Percentiles rank a stretch among this genome's conserved stretches.
phyloP scores from a whole-genome alignment of 1,284 basidiomycete genomes.

The Leccinum pallidistipes region DNA sequence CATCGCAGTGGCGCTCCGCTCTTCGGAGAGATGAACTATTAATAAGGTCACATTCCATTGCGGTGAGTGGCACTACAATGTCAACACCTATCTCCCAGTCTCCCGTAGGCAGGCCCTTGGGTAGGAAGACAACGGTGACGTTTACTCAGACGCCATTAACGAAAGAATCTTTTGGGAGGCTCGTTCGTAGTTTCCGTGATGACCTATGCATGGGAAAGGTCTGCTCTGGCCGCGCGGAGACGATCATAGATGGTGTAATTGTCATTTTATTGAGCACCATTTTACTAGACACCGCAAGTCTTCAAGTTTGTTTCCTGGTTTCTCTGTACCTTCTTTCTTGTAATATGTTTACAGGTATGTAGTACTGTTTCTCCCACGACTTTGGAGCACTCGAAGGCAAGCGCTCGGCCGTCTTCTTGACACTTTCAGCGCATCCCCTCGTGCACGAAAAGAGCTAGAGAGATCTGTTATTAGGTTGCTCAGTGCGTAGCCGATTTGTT shows the following conservation, averaged over 20 bases:
- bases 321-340: too few species aligned
- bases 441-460: not conserved
- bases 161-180: constrained; percentile 41
- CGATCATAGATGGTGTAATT: not conserved
- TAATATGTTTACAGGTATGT: constrained; percentile 13
- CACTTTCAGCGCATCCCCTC: constrained; percentile 10
- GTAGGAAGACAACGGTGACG: constrained; percentile 15
- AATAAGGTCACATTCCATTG: too few species aligned
- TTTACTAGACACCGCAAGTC: constrained; percentile 40
- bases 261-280: not conserved
- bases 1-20: too few species aligned
- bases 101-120: too few species aligned
- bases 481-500: constrained; percentile 11
- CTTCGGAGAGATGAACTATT: too few species aligned
- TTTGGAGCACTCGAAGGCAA: constrained; percentile 38
- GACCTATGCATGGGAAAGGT: constrained; percentile 14
- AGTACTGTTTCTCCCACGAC: constrained; percentile 44
- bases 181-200: constrained; percentile 34
- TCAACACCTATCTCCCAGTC: too few species aligned
- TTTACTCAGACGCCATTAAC: constrained; percentile 44
- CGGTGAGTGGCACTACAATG: too few species aligned
- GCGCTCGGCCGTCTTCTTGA: constrained; percentile 46
- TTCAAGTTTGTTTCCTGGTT: too few species aligned
- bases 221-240: constrained; percentile 1
- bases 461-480: constrained; percentile 7